Conservation (phyloP, 2,329 filamentous ascomycete species). For the Davidsoniella virescens region DNA sequence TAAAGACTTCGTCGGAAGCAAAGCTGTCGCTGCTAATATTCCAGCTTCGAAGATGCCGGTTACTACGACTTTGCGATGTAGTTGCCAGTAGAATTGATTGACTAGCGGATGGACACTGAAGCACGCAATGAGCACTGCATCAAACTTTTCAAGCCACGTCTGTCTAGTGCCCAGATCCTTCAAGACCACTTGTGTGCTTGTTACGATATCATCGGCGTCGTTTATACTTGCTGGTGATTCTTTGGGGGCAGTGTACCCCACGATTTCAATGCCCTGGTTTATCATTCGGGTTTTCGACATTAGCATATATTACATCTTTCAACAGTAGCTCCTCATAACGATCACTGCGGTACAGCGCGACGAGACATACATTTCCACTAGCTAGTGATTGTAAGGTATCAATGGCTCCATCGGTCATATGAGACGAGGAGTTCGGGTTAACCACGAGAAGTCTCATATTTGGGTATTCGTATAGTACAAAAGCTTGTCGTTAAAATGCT, state of each 20-base stretch:
- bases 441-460: conserved; percentile 44
- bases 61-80: conserved; percentile 30
- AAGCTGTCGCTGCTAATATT: conserved; percentile 46
- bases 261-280: background rate
- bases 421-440: conserved; percentile 61
- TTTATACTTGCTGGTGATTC: conserved; percentile 55
- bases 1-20: conserved; percentile 16
- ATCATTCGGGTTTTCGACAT: background rate
- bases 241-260: background rate
- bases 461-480: background rate
- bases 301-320: background rate
- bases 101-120: conserved; percentile 66
- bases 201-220: conserved; percentile 48
- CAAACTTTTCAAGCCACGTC: conserved; percentile 26
- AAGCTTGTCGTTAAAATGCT: too few relatives aligned
- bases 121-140: conserved; percentile 76
- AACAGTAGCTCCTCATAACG: too few relatives aligned
- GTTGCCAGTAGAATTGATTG: background rate
- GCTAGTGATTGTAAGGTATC: conserved; percentile 33
- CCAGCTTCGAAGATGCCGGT: conserved; percentile 82
- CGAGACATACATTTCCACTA: background rate
- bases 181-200: conserved; percentile 47
- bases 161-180: conserved; percentile 24
- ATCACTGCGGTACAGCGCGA: too few relatives aligned
- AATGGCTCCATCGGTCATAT: conserved; percentile 54